A percentile compares a stretch with the other conserved stretches of the same genome.
Evolutionary conservation across 148 eudicot genomes (phyloP).

Genomic region (Heliosperma pusillum): DNA sequence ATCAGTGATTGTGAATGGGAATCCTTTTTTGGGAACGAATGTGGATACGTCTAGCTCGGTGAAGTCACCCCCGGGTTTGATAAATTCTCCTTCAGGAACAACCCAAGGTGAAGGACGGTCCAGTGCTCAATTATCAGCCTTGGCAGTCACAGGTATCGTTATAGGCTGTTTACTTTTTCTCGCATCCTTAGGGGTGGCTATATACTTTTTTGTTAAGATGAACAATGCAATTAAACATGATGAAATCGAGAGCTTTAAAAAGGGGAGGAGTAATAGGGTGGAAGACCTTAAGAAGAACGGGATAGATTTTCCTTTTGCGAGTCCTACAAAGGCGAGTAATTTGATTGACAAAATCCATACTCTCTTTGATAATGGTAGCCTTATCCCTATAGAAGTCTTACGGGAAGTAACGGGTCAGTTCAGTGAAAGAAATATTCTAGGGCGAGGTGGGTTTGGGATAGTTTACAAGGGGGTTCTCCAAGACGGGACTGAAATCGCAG

Average conservation of each 20-base stretch:
- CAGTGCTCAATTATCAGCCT: neutral
- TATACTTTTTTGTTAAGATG: constrained; percentile 20
- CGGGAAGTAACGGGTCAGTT: constrained; percentile 51
- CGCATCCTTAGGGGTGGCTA: constrained; percentile 15
- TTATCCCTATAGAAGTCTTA: constrained; percentile 36
- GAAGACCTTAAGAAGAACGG: constrained; percentile 14
- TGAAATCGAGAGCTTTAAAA: constrained; percentile 6
- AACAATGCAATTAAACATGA: constrained; percentile 5
- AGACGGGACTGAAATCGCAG: constrained; percentile 60
- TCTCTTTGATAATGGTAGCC: constrained; percentile 38
- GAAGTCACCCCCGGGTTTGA: constrained; percentile 21
- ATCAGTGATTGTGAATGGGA: constrained; percentile 22
- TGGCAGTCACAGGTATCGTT: constrained; percentile 17
- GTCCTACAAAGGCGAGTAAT: constrained; percentile 18
- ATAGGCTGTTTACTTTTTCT: constrained; percentile 18
- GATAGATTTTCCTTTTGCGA: constrained; percentile 8
- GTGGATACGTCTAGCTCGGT: constrained; percentile 26
- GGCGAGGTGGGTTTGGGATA: constrained; percentile 63
- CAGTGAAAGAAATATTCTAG: constrained; percentile 43
- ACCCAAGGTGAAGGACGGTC: neutral
- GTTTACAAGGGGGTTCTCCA: constrained; percentile 54
- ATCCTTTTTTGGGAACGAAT: constrained; percentile 34
- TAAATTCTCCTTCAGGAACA: constrained; percentile 16
- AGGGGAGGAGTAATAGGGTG: constrained; percentile 1
- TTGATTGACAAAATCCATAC: constrained; percentile 14